phyloP scores from a whole-genome alignment of 2,329 filamentous ascomycete genomes.

The Fusarium dlaminii region DNA sequence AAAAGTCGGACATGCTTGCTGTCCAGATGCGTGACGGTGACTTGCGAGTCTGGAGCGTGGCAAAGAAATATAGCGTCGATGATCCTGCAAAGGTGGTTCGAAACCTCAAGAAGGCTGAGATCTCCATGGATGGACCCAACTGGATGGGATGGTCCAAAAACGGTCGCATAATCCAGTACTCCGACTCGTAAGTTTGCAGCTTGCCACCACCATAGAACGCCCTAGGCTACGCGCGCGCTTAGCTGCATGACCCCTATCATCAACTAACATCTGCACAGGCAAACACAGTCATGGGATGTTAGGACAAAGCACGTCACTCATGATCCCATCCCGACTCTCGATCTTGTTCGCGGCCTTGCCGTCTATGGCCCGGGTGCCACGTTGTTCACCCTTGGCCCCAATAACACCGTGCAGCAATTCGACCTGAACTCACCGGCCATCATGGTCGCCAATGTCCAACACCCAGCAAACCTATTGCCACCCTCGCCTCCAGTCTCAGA shows the following conservation, averaged over 20 bases:
- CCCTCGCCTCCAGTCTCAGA: constrained; percentile 86
- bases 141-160: constrained; percentile 99
- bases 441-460: constrained; percentile 88
- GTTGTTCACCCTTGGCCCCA: constrained; percentile 88
- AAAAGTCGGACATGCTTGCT: constrained; percentile 98
- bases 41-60: constrained; percentile 93
- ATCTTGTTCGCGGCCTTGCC: constrained; percentile 82
- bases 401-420: constrained; percentile 93
- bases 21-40: constrained; percentile 93
- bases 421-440: constrained; percentile 84
- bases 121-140: constrained; percentile 78
- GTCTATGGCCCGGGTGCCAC: constrained; percentile 91
- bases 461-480: constrained; percentile 79
- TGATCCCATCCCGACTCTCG: constrained; percentile 85
- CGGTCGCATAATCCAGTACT: constrained; percentile 91
- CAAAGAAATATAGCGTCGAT: constrained; percentile 76
- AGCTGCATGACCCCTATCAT: constrained; percentile 44
- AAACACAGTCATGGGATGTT: constrained; percentile 96
- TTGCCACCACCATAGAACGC: constrained; percentile 35
- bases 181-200: constrained; percentile 76
- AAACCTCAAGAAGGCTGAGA: constrained; percentile 82
- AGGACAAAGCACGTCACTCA: constrained; percentile 96
- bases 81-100: constrained; percentile 90
- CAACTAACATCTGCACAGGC: constrained; percentile 61
- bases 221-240: constrained; percentile 58